phyloP scores from a whole-genome alignment of 139 green algal species.

The Ulvella scutata region DNA sequence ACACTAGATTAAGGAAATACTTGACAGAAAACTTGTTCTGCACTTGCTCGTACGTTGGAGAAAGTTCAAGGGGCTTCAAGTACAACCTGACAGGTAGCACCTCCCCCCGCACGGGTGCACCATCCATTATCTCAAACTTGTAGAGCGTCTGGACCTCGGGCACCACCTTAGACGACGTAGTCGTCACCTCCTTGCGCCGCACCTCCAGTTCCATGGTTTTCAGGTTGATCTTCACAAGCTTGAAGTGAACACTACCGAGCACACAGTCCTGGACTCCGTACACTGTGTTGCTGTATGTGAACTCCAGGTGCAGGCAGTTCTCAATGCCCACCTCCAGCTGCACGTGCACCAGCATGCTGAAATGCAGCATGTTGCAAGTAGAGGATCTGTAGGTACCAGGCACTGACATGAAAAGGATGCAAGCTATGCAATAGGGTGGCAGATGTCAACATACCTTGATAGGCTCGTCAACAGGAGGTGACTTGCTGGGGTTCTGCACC shows the following conservation, averaged over 20 bases:
- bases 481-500: slow-evolving; percentile 57
- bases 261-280: slow-evolving; percentile 42
- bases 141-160: slow-evolving; percentile 86
- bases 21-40: slow-evolving; percentile 94
- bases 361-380: background rate
- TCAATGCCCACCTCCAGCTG: slow-evolving; percentile 99
- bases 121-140: slow-evolving; percentile 99
- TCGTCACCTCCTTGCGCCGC: slow-evolving; percentile 75
- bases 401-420: background rate
- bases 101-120: slow-evolving; percentile 82
- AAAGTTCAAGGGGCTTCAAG: slow-evolving; percentile 86
- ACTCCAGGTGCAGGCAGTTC: slow-evolving; percentile 99
- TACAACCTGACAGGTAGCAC: slow-evolving; percentile 85
- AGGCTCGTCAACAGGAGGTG: slow-evolving; percentile 19
- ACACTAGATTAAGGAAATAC: slow-evolving; percentile 97
- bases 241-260: slow-evolving; percentile 45
- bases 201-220: slow-evolving; percentile 99
- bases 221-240: slow-evolving; percentile 75
- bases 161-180: slow-evolving; percentile 12
- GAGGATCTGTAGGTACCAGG: background rate
- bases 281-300: slow-evolving; percentile 85
- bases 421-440: background rate
- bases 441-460: slow-evolving; percentile 44
- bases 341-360: slow-evolving; percentile 5
- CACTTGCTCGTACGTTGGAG: slow-evolving; percentile 84